phyloP scores from a whole-genome alignment of 2,329 filamentous ascomycete genomes.

The Diaporthe citrichinensis region DNA sequence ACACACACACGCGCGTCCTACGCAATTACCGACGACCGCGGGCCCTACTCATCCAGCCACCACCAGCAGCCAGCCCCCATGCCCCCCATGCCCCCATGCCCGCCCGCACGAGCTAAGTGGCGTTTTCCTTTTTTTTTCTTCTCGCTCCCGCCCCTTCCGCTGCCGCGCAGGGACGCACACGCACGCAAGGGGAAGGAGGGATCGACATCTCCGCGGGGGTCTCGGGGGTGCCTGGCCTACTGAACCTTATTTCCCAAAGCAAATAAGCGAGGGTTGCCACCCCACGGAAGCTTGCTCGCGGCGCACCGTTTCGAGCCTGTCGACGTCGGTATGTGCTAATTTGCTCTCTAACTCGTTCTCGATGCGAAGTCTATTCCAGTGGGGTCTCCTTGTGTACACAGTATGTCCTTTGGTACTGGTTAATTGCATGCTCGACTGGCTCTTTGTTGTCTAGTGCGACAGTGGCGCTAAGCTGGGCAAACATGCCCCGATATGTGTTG shows the following conservation, averaged over 20 bases:
- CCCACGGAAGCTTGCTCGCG: conserved; percentile 7
- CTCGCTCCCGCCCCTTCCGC: conserved; percentile 14
- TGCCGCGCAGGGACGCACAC: not conserved
- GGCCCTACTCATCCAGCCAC: not conserved
- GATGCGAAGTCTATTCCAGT: not conserved
- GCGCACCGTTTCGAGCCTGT: conserved; percentile 5
- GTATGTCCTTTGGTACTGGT: conserved; percentile 12
- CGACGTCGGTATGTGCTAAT: not conserved
- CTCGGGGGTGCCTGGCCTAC: conserved; percentile 12
- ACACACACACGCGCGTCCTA: not conserved
- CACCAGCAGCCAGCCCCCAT: not conserved
- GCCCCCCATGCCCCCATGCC: not conserved
- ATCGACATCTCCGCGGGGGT: conserved; percentile 9
- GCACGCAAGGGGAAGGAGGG: not conserved
- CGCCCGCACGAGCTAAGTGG: not conserved
- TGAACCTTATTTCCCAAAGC: conserved; percentile 30
- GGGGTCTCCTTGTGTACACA: conserved; percentile 10
- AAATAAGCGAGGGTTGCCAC: conserved; percentile 23
- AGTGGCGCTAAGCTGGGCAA: not conserved
- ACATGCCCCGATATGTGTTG: conserved; percentile 4
- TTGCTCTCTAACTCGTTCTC: not conserved
- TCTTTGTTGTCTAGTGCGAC: not conserved
- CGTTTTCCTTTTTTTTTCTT: not conserved
- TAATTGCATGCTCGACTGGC: conserved; percentile 3
- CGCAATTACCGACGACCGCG: conserved; percentile 16